Conservation (phyloP, 768 basidiomycete species). For the Psilocybe subaeruginosa region DNA sequence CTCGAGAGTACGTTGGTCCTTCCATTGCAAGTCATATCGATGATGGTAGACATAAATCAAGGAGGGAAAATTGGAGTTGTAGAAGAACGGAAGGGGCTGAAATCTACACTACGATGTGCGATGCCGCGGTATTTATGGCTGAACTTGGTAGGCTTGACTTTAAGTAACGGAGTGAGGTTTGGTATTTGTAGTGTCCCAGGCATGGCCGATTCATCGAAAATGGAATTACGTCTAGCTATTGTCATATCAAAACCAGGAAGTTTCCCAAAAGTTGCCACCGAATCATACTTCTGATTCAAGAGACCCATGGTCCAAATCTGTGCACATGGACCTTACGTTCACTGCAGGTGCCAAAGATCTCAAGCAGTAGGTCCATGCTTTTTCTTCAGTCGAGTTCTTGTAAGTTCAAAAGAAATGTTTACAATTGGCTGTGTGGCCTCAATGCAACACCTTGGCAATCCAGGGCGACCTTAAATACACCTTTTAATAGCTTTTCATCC, state of each 20-base stretch:
- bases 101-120: too few species aligned
- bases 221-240: constrained; percentile 2
- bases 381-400: background rate
- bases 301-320: background rate
- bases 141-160: background rate
- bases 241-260: constrained; percentile 12
- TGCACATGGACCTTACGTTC: background rate
- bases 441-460: constrained; percentile 6
- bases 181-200: constrained; percentile 30
- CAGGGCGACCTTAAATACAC: background rate
- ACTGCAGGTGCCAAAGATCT: background rate
- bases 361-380: background rate
- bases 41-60: too few species aligned
- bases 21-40: too few species aligned
- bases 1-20: too few species aligned
- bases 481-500: background rate
- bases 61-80: too few species aligned
- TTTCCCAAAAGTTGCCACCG: constrained; percentile 5
- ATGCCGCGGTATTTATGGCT: background rate
- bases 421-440: background rate
- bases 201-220: constrained; percentile 9
- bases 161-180: background rate
- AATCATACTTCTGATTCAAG: background rate
- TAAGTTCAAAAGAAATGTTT: background rate
- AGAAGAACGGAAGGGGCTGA: too few species aligned